A percentile compares a stretch with the other conserved stretches of the same genome.
phyloP scores from a whole-genome alignment of 2,329 filamentous ascomycete genomes.

The Claviceps pazoutovae region DNA sequence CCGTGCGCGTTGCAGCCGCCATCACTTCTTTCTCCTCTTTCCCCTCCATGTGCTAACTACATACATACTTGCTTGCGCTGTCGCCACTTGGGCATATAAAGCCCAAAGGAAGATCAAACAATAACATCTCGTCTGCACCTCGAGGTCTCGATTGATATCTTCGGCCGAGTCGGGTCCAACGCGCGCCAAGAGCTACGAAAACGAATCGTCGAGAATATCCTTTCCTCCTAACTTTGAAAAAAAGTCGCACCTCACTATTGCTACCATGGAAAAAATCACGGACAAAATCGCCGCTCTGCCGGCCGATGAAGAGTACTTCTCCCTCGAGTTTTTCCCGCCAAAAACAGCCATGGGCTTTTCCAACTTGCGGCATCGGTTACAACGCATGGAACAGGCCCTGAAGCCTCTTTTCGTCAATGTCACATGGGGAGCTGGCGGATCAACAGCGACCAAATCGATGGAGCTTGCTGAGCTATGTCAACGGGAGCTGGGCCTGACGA shows the following conservation, averaged over 20 bases:
- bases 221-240: neutral
- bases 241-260: neutral
- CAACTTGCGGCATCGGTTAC: conserved; percentile 82
- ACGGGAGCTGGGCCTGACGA: conserved; percentile 79
- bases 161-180: neutral
- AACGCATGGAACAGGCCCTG: conserved; percentile 86
- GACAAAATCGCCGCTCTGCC: conserved; percentile 89
- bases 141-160: too few relatives aligned
- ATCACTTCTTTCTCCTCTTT: neutral
- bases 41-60: neutral
- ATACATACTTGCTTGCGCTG: neutral
- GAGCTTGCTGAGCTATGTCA: conserved; percentile 94
- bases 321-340: conserved; percentile 97
- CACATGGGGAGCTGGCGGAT: conserved; percentile 94
- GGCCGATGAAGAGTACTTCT: conserved; percentile 73
- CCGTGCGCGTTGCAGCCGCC: neutral
- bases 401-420: conserved; percentile 92
- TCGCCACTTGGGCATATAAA: neutral
- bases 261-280: conserved; percentile 69
- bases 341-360: conserved; percentile 93
- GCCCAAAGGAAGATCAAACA: too few relatives aligned
- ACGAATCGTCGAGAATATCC: neutral
- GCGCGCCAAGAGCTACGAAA: neutral
- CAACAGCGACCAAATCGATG: conserved; percentile 78
- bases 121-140: too few relatives aligned